phyloP scores from a whole-genome alignment of 257 asterid genomes.

The Fraxinus pennsylvanica region DNA sequence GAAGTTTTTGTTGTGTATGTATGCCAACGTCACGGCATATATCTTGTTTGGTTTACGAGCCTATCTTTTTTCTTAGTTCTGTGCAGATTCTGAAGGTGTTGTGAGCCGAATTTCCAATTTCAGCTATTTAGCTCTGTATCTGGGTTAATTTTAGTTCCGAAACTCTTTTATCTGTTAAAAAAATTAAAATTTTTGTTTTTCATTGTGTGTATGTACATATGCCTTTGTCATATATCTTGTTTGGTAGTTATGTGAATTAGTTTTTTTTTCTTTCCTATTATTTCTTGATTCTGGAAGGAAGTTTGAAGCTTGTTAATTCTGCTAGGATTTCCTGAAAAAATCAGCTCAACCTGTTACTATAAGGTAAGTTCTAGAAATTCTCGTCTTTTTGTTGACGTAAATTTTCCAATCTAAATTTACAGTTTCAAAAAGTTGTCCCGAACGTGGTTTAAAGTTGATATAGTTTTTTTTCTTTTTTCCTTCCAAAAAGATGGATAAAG shows the following conservation, averaged over 20 bases:
- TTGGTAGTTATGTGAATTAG: background rate
- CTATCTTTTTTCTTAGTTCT: background rate
- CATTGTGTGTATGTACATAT: background rate
- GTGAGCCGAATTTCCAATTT: background rate
- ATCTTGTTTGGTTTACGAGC: background rate
- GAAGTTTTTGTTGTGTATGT: background rate
- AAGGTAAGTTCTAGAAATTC: background rate
- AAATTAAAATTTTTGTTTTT: background rate
- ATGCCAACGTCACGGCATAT: background rate
- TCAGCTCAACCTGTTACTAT: background rate
- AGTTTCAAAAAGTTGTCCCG: background rate
- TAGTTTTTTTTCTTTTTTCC: background rate
- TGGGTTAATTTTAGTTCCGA: background rate
- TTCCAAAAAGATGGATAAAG: background rate
- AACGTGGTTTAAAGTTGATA: background rate
- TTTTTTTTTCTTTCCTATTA: background rate
- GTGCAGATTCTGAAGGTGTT: background rate
- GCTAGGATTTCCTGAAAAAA: background rate
- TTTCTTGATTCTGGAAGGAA: background rate
- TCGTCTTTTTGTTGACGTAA: background rate
- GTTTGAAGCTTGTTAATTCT: background rate
- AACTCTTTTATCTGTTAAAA: background rate
- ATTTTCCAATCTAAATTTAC: background rate
- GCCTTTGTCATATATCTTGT: background rate
- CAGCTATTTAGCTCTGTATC: background rate